Evolutionary conservation across 495 filamentous ascomycete species (phyloP).

Genomic region (Xylaria grammica): DNA sequence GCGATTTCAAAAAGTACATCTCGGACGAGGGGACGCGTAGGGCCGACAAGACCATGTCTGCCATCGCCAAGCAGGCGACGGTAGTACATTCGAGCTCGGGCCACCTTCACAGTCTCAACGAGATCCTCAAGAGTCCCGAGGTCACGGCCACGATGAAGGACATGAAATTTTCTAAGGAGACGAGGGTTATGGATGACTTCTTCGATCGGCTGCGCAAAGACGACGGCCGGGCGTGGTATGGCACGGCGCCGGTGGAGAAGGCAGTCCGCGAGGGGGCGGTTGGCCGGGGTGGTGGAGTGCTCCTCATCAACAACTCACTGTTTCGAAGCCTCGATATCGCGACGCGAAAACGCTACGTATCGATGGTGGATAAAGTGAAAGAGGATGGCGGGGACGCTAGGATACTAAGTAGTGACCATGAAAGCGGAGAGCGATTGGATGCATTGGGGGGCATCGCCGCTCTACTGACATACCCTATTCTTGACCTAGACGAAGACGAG

Average conservation of each 20-base stretch:
- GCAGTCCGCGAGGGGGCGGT: constrained; percentile 91
- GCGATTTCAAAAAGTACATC: constrained; percentile 81
- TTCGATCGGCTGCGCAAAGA: constrained; percentile 79
- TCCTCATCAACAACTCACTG: constrained; percentile 83
- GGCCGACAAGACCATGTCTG: constrained; percentile 64
- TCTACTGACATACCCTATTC: constrained; percentile 86
- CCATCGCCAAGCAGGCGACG: constrained; percentile 66
- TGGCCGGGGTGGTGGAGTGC: constrained; percentile 78
- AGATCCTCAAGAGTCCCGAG: constrained; percentile 79
- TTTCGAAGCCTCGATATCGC: constrained; percentile 85
- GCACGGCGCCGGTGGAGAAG: constrained; percentile 79
- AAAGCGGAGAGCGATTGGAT: constrained; percentile 88
- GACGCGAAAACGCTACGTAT: constrained; percentile 80
- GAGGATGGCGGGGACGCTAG: constrained; percentile 87
- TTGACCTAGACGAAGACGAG: constrained; percentile 76
- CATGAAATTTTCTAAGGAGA: constrained; percentile 86
- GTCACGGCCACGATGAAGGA: constrained; percentile 77
- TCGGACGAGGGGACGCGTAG: constrained; percentile 69
- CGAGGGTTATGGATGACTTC: constrained; percentile 85
- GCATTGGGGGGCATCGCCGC: constrained; percentile 86
- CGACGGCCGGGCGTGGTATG: constrained; percentile 91
- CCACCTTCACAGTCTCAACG: constrained; percentile 82
- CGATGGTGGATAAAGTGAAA: constrained; percentile 88
- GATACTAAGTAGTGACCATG: constrained; percentile 88
- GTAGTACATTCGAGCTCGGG: constrained; percentile 86